phyloP scores from a whole-genome alignment of 2,329 filamentous ascomycete genomes.

The Nemania sp. region DNA sequence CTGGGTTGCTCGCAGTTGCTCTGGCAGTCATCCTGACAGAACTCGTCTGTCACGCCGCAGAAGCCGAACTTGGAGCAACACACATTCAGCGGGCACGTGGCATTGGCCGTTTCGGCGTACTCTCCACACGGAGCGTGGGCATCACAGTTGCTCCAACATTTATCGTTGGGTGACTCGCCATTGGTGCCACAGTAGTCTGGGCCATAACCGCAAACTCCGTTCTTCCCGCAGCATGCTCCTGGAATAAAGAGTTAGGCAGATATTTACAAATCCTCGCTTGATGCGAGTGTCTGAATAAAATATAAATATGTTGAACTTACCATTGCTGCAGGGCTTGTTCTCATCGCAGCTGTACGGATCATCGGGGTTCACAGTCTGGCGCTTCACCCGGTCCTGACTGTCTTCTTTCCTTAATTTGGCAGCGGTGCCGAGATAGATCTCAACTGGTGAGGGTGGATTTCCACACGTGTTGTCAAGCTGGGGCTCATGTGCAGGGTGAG shows the following conservation, averaged over 20 bases:
- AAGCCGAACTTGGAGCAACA: slow-evolving; percentile 1
- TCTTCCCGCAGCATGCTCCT: slow-evolving; percentile 32
- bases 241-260: slow-evolving; percentile 11
- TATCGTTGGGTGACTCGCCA: slow-evolving; percentile 45
- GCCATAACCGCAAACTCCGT: slow-evolving; percentile 29
- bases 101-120: slow-evolving; percentile 41
- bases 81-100: slow-evolving; percentile 22
- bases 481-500: slow-evolving; percentile 8
- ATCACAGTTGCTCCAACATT: slow-evolving; percentile 51
- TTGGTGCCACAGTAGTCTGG: slow-evolving; percentile 42
- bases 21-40: slow-evolving; percentile 34
- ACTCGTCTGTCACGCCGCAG: neutral
- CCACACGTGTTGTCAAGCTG: neutral
- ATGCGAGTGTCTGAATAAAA: slow-evolving; percentile 5
- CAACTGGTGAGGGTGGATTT: slow-evolving; percentile 1
- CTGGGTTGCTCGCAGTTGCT: slow-evolving; percentile 41
- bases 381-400: slow-evolving; percentile 8
- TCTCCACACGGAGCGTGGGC: slow-evolving; percentile 52
- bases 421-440: slow-evolving; percentile 14
- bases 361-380: slow-evolving; percentile 6
- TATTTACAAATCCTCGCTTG: slow-evolving; percentile 11
- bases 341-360: slow-evolving; percentile 16
- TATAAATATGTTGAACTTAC: slow-evolving; percentile 35
- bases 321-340: slow-evolving; percentile 25
- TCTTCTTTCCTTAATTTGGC: slow-evolving; percentile 9